Percentiles rank a stretch among this genome's conserved stretches.
Conservation (phyloP, 192 early-diverging fungal species). For the Irineochytrium annulatum region DNA sequence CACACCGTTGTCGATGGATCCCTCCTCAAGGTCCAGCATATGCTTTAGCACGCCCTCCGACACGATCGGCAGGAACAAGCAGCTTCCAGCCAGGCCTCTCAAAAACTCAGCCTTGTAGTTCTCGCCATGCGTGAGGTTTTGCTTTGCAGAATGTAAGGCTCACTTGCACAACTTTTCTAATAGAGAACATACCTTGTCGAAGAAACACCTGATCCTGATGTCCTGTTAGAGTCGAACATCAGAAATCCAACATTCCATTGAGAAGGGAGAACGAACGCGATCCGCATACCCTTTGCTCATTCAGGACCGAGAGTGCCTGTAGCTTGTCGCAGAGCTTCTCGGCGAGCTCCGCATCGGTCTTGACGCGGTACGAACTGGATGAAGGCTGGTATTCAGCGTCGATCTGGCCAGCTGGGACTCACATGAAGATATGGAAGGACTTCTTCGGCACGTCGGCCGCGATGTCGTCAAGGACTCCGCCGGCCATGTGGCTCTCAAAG, state of each 20-base stretch:
- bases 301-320: slow-evolving; percentile 5
- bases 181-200: no score
- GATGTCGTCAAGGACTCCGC: not conserved
- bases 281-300: slow-evolving; percentile 4
- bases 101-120: slow-evolving; percentile 16
- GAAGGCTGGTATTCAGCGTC: not conserved
- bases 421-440: not conserved
- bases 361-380: slow-evolving; percentile 19
- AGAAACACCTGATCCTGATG: slow-evolving; percentile 16
- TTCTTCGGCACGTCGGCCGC: not conserved
- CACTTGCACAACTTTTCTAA: no score
- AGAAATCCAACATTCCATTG: not conserved
- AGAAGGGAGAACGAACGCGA: not conserved
- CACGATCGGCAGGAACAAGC: slow-evolving; percentile 14
- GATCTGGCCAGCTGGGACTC: not conserved
- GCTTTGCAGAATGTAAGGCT: no score
- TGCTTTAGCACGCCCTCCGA: slow-evolving; percentile 1
- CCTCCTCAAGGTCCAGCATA: slow-evolving; percentile 1
- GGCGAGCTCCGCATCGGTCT: slow-evolving; percentile 15
- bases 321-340: slow-evolving; percentile 16
- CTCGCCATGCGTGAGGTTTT: slow-evolving; percentile 14
- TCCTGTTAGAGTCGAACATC: no score
- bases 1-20: not conserved
- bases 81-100: slow-evolving; percentile 8
- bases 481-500: not conserved